Evolutionary conservation across 257 asterid species (phyloP).

Genomic region (Nyctanthes arbortristis): DNA sequence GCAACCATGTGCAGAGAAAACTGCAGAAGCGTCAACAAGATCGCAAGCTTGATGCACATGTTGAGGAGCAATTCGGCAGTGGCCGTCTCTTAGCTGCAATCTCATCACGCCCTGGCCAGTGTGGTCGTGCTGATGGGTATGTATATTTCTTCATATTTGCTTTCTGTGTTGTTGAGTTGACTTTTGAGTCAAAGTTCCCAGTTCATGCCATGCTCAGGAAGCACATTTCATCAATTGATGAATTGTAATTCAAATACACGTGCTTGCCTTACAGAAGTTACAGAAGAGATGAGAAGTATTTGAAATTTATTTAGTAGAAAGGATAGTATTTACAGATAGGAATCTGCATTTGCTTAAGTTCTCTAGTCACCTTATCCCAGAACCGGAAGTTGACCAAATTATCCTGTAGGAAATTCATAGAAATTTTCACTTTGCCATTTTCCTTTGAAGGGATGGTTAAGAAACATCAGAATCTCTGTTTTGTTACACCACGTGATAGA

Average conservation of each 20-base stretch:
- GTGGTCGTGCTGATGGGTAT: constrained; percentile 50
- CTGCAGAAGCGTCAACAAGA: constrained; percentile 41
- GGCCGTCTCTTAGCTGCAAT: constrained; percentile 45
- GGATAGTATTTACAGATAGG: background rate
- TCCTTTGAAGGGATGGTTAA: background rate
- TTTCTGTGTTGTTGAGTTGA: background rate
- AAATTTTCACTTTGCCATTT: too few relatives aligned
- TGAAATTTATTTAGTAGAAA: background rate
- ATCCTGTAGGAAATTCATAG: background rate
- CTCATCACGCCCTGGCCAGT: constrained; percentile 48
- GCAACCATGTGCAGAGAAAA: constrained; percentile 42
- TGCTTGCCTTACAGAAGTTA: too few relatives aligned
- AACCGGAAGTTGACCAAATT: background rate
- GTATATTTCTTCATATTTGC: background rate
- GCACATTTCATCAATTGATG: background rate
- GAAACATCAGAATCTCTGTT: background rate
- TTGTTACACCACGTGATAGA: background rate
- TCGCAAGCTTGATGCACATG: constrained; percentile 42
- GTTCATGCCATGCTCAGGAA: background rate
- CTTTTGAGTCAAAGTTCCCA: background rate
- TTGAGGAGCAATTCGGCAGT: constrained; percentile 40
- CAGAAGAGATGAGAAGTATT: background rate
- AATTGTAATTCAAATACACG: too few relatives aligned
- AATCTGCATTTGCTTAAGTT: too few relatives aligned
- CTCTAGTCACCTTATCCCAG: background rate